Base-by-base conservation (phyloP, 192 early-diverging fungal genomes). In the Chytriomyces sp. region DNA sequence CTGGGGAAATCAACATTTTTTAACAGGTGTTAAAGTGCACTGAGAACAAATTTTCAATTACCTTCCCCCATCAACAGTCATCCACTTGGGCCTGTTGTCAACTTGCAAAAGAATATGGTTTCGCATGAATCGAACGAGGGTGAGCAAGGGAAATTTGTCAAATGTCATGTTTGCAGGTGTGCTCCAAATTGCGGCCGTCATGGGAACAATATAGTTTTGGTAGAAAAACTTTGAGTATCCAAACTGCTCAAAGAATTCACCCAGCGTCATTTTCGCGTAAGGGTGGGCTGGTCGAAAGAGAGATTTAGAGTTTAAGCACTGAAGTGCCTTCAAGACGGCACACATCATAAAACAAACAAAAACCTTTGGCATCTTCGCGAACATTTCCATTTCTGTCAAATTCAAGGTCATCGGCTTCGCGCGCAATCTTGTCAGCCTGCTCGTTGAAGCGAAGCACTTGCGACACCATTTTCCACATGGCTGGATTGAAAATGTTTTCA, bases 141-240 rank as follows among this genome's bases (percentile, higher is more conserved):
- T 91, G n/a, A 88, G 72, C n/a, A 86, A 48, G 9, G 90, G 90
- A 64, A 91, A 91, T 44, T 82, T 70, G 61, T 87, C 80, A 62
- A 85, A 80, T 11, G 87, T 82, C 79, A 82, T 83, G 59, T 87
- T 85, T 13, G 85, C 84, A 45, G 90, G 89, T 7, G 88, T 91
- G 48, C 84, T 85, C 90, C 90, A 91, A 61, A 91, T 87, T 7
- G 87, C 84, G 6, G 90, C 85, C 24, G 89, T 91, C 88, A 91
- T 91, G 6, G 90, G 90, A 10, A 91, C 72, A 20, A 91, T 60
- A 65, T 91, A 91, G 82, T 91, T 89, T 77, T 91, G 82, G 45
- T 82, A 84, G 68, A 91, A 91, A 67, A 85, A 82, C 3, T 59
- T 49, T 10, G 89, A 91, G 78, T 89, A 91, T 10, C 69, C 67